Conservation (phyloP, 1,284 basidiomycete species). For the Apiotrichum domesticum region DNA sequence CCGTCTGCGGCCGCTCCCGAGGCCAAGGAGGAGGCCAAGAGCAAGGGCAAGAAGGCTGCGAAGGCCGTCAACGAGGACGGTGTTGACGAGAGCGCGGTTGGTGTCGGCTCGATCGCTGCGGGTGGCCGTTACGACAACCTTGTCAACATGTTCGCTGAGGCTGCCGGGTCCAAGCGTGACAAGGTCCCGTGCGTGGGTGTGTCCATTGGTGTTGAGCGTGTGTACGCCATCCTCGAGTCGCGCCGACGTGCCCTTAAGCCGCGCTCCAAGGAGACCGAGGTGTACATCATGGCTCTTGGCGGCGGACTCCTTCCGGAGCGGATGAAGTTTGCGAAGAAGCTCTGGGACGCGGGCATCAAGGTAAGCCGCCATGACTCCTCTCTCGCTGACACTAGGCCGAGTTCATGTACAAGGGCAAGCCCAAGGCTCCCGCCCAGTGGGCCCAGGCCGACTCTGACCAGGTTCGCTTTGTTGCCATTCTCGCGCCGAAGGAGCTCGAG, state of each 20-base stretch:
- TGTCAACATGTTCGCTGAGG: constrained; percentile 85
- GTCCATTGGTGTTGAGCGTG: constrained; percentile 89
- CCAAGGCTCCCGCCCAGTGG: constrained; percentile 80
- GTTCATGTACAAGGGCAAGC: constrained; percentile 87
- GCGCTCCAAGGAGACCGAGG: constrained; percentile 87
- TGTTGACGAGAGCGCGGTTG: constrained; percentile 84
- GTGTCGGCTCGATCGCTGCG: constrained; percentile 95
- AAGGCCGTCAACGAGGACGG: constrained; percentile 62
- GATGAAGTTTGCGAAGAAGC: constrained; percentile 70
- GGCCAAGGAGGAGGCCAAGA: constrained; percentile 25
- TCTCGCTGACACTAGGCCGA: constrained; percentile 59
- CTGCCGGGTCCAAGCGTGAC: constrained; percentile 56
- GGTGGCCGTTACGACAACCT: constrained; percentile 96
- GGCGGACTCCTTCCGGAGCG: constrained; percentile 76
- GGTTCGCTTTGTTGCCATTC: constrained; percentile 83
- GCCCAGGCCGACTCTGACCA: constrained; percentile 85
- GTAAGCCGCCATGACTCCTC: constrained; percentile 47
- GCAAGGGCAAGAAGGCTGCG: constrained; percentile 48
- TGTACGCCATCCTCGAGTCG: constrained; percentile 87
- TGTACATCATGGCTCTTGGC: constrained; percentile 87
- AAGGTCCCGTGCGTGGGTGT: constrained; percentile 88
- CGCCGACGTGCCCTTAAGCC: constrained; percentile 61
- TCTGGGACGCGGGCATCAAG: constrained; percentile 85
- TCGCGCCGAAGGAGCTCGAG: constrained; percentile 80
- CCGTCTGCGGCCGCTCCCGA: constrained; percentile 63